Evolutionary conservation across 2,329 filamentous ascomycete species (phyloP).

Genomic region (Geosmithia putterillii): DNA sequence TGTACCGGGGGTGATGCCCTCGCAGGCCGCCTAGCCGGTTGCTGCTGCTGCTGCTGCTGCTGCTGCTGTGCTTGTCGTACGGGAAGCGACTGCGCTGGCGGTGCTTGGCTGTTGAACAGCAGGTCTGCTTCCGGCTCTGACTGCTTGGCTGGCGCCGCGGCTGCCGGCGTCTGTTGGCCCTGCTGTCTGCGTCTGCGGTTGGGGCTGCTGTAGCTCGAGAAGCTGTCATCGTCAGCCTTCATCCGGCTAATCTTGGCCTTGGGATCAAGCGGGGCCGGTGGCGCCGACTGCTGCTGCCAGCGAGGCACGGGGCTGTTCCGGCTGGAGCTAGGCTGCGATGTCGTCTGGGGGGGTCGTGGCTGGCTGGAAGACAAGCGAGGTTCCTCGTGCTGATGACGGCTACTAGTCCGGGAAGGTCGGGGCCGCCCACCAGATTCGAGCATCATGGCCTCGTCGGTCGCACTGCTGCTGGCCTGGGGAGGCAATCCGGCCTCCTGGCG

Average conservation of each 20-base stretch:
- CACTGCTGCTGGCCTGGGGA: constrained; percentile 13
- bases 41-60: constrained; percentile 11
- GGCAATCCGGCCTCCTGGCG: background rate
- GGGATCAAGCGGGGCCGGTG: constrained; percentile 22
- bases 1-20: constrained; percentile 16
- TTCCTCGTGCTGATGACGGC: constrained; percentile 6
- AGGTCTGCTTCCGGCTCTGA: constrained; percentile 45
- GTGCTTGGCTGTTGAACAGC: constrained; percentile 37
- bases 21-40: constrained; percentile 16
- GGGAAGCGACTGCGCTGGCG: constrained; percentile 19
- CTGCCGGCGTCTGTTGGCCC: constrained; percentile 6
- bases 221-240: constrained; percentile 61
- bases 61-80: constrained; percentile 24
- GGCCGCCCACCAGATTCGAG: constrained; percentile 54
- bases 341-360: constrained; percentile 32
- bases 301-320: constrained; percentile 36
- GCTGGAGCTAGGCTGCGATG: constrained; percentile 23
- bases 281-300: constrained; percentile 41
- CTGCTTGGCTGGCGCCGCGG: constrained; percentile 29
- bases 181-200: constrained; percentile 57
- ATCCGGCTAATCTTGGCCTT: constrained; percentile 55
- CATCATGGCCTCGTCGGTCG: constrained; percentile 68
- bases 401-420: constrained; percentile 19
- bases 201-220: constrained; percentile 79
- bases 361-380: constrained; percentile 15